Percentiles rank a stretch among this genome's conserved stretches.
phyloP scores from a whole-genome alignment of 352 stramenopile species.

The Paralagenidium karlingii region DNA sequence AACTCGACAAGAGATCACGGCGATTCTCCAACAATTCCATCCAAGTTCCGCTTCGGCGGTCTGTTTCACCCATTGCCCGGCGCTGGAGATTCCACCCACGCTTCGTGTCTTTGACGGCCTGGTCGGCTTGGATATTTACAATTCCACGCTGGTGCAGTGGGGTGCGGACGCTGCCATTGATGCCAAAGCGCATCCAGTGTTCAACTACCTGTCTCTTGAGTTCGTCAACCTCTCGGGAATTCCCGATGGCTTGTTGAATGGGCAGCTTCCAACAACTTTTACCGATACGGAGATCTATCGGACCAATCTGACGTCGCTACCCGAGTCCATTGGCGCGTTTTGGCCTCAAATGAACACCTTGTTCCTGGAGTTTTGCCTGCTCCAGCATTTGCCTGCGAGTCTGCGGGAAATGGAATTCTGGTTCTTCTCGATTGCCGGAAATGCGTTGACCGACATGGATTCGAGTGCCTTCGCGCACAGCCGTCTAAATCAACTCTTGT shows the following conservation, averaged over 20 bases:
- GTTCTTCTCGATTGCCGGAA: constrained; percentile 12
- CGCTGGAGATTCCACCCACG: constrained; percentile 12
- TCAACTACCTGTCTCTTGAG: constrained; percentile 11
- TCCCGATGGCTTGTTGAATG: constrained; percentile 6
- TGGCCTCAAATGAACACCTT: constrained; percentile 17
- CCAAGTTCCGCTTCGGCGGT: constrained; percentile 5
- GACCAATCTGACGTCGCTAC: constrained; percentile 19
- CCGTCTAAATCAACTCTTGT: no score
- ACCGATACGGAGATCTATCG: constrained; percentile 27
- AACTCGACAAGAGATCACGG: not conserved
- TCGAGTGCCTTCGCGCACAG: constrained; percentile 3
- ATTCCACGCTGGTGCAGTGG: constrained; percentile 21
- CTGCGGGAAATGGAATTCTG: constrained; percentile 5
- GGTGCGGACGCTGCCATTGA: constrained; percentile 7
- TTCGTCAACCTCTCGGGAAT: constrained; percentile 17
- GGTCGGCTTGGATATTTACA: constrained; percentile 24
- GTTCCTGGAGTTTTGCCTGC: constrained; percentile 17
- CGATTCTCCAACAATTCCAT: not conserved
- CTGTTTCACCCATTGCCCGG: constrained; percentile 20
- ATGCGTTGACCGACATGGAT: no score
- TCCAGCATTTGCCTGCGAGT: constrained; percentile 13
- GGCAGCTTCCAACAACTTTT: constrained; percentile 15
- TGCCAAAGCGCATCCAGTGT: constrained; percentile 5
- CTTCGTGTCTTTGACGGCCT: constrained; percentile 16
- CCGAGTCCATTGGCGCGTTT: constrained; percentile 8